phyloP scores from a whole-genome alignment of 306 rosid species.

The Senna tora region DNA sequence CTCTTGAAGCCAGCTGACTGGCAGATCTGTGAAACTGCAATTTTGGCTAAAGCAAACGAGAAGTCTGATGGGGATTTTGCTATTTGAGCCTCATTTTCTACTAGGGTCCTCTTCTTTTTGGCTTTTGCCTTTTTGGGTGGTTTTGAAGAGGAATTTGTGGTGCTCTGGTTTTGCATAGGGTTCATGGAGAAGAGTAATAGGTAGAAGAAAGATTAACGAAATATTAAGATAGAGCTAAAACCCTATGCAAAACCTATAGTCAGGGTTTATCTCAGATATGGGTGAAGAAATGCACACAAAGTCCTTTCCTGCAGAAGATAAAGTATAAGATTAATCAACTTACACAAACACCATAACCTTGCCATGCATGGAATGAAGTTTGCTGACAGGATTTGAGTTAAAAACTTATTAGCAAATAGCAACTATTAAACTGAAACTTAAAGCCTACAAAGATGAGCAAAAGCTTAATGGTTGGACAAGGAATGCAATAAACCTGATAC shows the following conservation, averaged over 20 bases:
- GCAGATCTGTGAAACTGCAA: constrained; percentile 74
- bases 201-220: background rate
- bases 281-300: constrained; percentile 14
- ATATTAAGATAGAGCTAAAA: constrained; percentile 24
- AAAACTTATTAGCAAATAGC: background rate
- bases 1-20: constrained; percentile 58
- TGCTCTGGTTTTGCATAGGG: constrained; percentile 31
- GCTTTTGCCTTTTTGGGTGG: constrained; percentile 32
- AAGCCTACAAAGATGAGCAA: background rate
- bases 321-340: constrained; percentile 5
- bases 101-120: constrained; percentile 32
- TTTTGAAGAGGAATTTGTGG: constrained; percentile 31
- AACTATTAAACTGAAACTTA: background rate
- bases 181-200: constrained; percentile 25
- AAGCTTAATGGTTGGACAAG: background rate
- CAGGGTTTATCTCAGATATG: constrained; percentile 22
- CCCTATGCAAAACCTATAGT: constrained; percentile 26
- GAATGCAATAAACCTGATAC: background rate
- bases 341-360: background rate
- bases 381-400: background rate
- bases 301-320: constrained; percentile 40
- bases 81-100: constrained; percentile 20
- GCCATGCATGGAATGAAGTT: background rate
- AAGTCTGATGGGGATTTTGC: constrained; percentile 56
- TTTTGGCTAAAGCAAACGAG: constrained; percentile 53